Conservation (phyloP, 2,329 filamentous ascomycete genomes). For the Orbilia blumenaviensis region DNA sequence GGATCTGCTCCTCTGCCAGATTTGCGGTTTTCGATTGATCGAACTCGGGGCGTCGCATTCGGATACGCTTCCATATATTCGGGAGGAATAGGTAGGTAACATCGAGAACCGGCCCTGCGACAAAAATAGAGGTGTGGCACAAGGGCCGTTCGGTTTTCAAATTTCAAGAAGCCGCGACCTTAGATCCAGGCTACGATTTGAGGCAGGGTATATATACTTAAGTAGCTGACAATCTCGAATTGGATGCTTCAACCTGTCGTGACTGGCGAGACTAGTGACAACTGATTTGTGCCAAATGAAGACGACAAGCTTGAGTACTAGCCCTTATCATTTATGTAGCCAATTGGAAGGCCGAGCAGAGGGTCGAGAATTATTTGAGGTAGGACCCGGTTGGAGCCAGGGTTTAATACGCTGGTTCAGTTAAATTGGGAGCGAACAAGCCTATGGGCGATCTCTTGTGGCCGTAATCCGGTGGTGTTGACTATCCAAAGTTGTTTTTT, state of each 20-base stretch:
- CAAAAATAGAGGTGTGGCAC: conserved; percentile 44
- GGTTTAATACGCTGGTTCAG: conserved; percentile 49
- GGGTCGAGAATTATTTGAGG: conserved; percentile 26
- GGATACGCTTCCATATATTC: conserved; percentile 19
- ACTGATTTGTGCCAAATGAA: not conserved
- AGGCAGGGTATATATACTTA: not conserved
- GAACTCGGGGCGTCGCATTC: conserved; percentile 7
- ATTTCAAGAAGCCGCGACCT: not conserved
- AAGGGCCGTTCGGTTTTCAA: conserved; percentile 17
- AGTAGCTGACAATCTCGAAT: not conserved
- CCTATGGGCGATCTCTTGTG: conserved; percentile 35
- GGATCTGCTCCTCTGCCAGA: not conserved
- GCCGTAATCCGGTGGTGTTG: conserved; percentile 26
- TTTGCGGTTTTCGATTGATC: conserved; percentile 12
- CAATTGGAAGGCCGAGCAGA: conserved; percentile 46
- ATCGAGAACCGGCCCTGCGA: conserved; percentile 36
- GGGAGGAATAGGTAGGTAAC: conserved; percentile 21
- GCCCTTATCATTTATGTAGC: conserved; percentile 36
- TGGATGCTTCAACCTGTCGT: conserved; percentile 32
- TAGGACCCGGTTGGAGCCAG: conserved; percentile 28
- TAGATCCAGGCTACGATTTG: conserved; percentile 16
- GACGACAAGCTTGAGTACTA: conserved; percentile 16
- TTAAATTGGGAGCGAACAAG: conserved; percentile 44
- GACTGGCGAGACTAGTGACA: conserved; percentile 3
- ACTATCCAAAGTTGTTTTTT: conserved; percentile 44